These are phyloP conservation scores for Metarhizium robertsii DNA, from an alignment of 2,329 filamentous ascomycete genomes.

Conservation along the genomic window DNA sequence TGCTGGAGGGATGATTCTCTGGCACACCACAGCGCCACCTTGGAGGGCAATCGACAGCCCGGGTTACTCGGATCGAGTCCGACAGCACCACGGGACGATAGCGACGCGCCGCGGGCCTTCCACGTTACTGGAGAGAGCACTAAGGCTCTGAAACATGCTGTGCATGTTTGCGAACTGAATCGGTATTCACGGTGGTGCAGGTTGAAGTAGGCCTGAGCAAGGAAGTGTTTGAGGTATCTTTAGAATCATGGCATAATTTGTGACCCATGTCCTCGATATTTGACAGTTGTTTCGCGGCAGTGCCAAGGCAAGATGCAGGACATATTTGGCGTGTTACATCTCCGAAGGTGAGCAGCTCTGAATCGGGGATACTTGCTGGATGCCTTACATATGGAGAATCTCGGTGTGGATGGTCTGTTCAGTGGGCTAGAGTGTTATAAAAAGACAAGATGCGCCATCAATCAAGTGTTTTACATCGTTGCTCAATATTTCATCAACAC, in stretches of 20 bases:
- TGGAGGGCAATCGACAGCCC: too few relatives aligned
- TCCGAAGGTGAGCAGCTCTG: background rate
- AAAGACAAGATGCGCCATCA: too few relatives aligned
- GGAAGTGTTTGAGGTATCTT: slow-evolving; percentile 2
- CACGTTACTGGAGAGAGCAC: background rate
- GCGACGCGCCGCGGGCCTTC: background rate
- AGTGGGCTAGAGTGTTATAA: too few relatives aligned
- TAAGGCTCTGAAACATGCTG: background rate
- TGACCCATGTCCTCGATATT: background rate
- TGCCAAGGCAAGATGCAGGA: background rate
- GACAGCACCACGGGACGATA: background rate
- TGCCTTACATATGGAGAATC: too few relatives aligned
- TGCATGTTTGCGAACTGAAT: too few relatives aligned
- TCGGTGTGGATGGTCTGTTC: too few relatives aligned
- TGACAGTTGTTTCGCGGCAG: background rate
- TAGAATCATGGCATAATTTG: background rate
- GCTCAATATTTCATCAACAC: too few relatives aligned
- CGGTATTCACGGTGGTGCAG: background rate
- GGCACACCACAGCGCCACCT: background rate
- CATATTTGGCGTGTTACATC: background rate
- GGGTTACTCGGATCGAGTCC: background rate
- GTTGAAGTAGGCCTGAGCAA: background rate
- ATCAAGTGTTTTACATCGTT: too few relatives aligned
- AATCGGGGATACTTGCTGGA: background rate
- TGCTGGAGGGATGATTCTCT: background rate